These are phyloP conservation scores for Rhizopogon sp. DNA, from an alignment of 768 basidiomycete species.

Conservation along the genomic window DNA sequence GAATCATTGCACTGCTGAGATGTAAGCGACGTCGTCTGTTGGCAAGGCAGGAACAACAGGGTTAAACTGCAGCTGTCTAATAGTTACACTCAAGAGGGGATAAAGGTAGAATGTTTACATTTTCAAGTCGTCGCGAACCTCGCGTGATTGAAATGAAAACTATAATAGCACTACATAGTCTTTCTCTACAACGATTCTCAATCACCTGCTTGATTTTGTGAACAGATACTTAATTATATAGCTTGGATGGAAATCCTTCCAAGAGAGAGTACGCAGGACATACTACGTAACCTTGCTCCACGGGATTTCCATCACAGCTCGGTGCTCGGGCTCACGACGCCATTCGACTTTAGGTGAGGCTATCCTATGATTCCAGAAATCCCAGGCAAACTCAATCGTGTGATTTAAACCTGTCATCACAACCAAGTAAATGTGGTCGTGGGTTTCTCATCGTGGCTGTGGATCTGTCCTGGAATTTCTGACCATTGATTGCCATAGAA, in stretches of 20 bases:
- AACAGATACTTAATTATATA: neutral
- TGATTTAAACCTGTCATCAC: neutral
- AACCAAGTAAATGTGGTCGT: neutral
- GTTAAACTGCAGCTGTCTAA: too few species aligned
- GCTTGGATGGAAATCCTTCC: neutral
- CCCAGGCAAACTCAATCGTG: neutral
- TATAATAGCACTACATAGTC: too few species aligned
- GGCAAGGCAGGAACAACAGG: too few species aligned
- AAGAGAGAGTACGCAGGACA: neutral
- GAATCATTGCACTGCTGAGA: neutral
- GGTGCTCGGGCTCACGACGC: neutral
- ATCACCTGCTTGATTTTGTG: too few species aligned
- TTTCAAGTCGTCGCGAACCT: neutral
- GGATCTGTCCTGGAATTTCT: neutral
- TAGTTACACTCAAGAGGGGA: too few species aligned
- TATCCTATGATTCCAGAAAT: too few species aligned
- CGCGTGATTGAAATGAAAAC: neutral
- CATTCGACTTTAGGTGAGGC: neutral
- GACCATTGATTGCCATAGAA: conserved; percentile 3
- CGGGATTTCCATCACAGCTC: neutral
- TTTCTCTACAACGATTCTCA: too few species aligned
- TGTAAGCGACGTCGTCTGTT: too few species aligned
- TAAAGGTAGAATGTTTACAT: too few species aligned
- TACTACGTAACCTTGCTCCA: too few species aligned
- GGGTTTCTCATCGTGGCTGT: conserved; percentile 13